phyloP scores from a whole-genome alignment of 1,284 basidiomycete genomes.

The Ganoderma sinense region DNA sequence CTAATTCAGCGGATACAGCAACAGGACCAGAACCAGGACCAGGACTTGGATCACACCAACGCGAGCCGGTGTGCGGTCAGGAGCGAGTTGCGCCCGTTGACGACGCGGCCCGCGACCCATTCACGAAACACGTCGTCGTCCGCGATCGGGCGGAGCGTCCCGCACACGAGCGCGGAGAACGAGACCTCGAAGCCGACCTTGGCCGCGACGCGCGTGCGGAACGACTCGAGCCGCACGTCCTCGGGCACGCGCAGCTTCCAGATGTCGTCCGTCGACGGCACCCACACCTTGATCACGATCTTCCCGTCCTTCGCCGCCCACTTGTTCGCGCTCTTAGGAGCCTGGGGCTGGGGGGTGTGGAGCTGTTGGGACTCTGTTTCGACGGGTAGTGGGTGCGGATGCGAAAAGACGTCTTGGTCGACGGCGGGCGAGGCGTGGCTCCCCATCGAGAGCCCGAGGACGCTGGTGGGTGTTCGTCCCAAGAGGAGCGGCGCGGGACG shows the following conservation, averaged over 20 bases:
- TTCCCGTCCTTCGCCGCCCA: slow-evolving; percentile 45
- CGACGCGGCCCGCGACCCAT: slow-evolving; percentile 35
- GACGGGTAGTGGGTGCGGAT: slow-evolving; percentile 3
- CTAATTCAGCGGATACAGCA: too few relatives aligned
- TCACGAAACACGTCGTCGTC: slow-evolving; percentile 35
- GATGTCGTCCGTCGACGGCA: slow-evolving; percentile 48
- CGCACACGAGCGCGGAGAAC: slow-evolving; percentile 32
- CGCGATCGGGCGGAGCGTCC: slow-evolving; percentile 22
- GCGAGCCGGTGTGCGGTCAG: slow-evolving; percentile 33
- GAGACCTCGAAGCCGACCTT: slow-evolving; percentile 47
- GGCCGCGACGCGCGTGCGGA: slow-evolving; percentile 41
- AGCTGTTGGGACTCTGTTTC: not conserved
- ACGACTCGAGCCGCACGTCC: slow-evolving; percentile 38
- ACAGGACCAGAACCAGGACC: not conserved
- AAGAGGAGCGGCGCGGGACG: slow-evolving; percentile 27
- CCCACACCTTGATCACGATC: slow-evolving; percentile 50
- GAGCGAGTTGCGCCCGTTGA: slow-evolving; percentile 35
- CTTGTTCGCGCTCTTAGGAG: slow-evolving; percentile 5
- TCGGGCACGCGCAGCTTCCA: slow-evolving; percentile 48
- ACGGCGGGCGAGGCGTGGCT: slow-evolving; percentile 11
- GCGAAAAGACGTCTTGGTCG: slow-evolving; percentile 21
- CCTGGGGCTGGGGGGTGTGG: not conserved
- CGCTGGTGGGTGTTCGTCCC: slow-evolving; percentile 12
- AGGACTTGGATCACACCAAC: slow-evolving; percentile 14
- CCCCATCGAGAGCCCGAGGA: slow-evolving; percentile 13